Base-by-base conservation (phyloP, 345 rosid species). In the Garcia nutans region DNA sequence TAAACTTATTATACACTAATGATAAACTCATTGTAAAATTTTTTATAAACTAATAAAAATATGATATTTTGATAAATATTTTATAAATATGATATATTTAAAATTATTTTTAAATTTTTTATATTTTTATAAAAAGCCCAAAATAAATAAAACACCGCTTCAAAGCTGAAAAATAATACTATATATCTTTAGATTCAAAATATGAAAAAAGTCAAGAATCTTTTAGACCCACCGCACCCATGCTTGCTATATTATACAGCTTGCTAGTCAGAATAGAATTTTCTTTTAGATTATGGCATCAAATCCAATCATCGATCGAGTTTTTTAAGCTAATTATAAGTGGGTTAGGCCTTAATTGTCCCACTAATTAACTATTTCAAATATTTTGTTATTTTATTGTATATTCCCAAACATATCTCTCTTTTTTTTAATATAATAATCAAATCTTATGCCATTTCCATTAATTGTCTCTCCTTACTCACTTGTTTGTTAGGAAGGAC, bases 271-370 rank as follows among this genome's bases (percentile, higher is more conserved):
- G 76, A 78, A 70, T 62, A 59, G 68, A 73, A 74, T 24, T 63
- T 75, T 49, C 5, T 6, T 37, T 26, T 76, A 31, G 72, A 82
- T 79, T 74, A 77, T 80, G 79, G 81, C 78, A 86, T 79, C 84
- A 84, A 82, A 86, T 84, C 76, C 68, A 71, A 81, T 79, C 82
- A 79, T 70, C 74, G 37, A 22, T 56, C n/a, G 23, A 72, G 42
- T 26, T 74, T 60, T 81, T 78, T 73, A 61, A 52, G 69, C 24
- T 54, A 47, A 47, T 47, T 47, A 47, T 10, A 72, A 73, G 86
- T 82, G 75, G 80, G 80, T 80, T 85, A 75, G 80, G 84, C 82
- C 80, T 72, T 58, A 77, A 70, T 81, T 41, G 49, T 77, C 69
- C 72, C 84, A 81, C 81, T 65, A 19, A 28, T 28, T 28, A 60